Percentiles rank a stretch among this genome's conserved stretches.
Evolutionary conservation across 768 basidiomycete genomes (phyloP).

Genomic region (Calvatia gigantea): DNA sequence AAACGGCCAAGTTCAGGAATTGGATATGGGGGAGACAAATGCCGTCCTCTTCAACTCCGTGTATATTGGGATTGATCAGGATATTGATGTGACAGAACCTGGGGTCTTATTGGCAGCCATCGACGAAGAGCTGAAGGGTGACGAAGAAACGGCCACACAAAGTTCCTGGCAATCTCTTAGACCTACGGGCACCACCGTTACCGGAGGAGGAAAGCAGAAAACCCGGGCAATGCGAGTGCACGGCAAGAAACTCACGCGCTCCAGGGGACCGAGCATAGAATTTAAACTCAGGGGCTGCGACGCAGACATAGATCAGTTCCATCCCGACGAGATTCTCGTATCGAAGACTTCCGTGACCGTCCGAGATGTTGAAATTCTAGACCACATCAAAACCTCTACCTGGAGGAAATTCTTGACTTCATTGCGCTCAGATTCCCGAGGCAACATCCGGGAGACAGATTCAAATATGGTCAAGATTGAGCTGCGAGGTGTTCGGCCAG

Average conservation of each 20-base stretch:
- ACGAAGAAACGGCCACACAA: conserved; percentile 68
- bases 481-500: conserved; percentile 69
- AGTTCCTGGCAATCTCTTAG: conserved; percentile 91
- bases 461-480: conserved; percentile 94
- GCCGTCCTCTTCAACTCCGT: conserved; percentile 90
- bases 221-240: conserved; percentile 39
- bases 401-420: conserved; percentile 97
- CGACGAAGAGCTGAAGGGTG: conserved; percentile 83
- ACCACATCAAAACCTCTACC: conserved; percentile 97
- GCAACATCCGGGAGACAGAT: conserved; percentile 86
- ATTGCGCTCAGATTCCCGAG: conserved; percentile 78
- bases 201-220: conserved; percentile 31
- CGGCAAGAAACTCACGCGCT: conserved; percentile 63
- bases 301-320: conserved; percentile 66
- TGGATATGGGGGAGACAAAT: conserved; percentile 67
- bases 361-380: conserved; percentile 81
- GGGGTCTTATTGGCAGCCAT: conserved; percentile 84
- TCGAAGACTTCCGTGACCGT: conserved; percentile 68
- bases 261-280: conserved; percentile 81
- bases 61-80: conserved; percentile 85
- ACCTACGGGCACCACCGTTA: conserved; percentile 33
- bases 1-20: conserved; percentile 82
- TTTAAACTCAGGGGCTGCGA: conserved; percentile 64
- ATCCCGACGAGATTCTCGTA: conserved; percentile 49
- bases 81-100: conserved; percentile 70